Conservation (phyloP, 2,329 filamentous ascomycete species). For the Nothomitra cinnamomea region DNA sequence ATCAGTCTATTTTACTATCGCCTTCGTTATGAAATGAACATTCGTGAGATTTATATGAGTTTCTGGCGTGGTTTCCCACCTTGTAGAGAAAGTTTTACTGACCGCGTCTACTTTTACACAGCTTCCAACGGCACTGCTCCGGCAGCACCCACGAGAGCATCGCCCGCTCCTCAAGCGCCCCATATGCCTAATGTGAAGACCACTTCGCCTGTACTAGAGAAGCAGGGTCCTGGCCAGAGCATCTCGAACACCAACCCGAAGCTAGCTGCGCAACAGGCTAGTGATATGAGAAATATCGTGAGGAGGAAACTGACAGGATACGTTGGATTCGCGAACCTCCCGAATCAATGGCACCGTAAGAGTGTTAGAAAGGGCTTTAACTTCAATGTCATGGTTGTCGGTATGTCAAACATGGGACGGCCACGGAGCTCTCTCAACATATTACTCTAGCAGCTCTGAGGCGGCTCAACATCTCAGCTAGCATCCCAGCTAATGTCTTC, state of each 20-base stretch:
- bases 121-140: conserved; percentile 4
- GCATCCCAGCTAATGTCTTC: background rate
- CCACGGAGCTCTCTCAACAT: background rate
- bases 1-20: no score
- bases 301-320: conserved; percentile 96
- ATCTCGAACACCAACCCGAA: conserved; percentile 6
- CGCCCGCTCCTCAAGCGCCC: conserved; percentile 3
- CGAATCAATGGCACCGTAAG: conserved; percentile 99
- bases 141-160: conserved; percentile 1
- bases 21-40: no score
- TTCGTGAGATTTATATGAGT: no score
- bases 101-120: background rate
- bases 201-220: background rate
- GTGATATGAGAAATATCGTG: conserved; percentile 84
- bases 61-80: no score
- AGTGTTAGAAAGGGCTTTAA: conserved; percentile 99
- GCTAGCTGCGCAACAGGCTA: conserved; percentile 26
- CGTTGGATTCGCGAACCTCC: conserved; percentile 94
- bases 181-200: background rate
- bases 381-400: conserved; percentile 99
- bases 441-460: conserved; percentile 2
- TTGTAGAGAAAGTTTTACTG: background rate
- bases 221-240: background rate
- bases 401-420: conserved; percentile 40
- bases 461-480: background rate